Evolutionary conservation across 2,329 filamentous ascomycete genomes (phyloP), one percentile per base, ranked within the genome.

Genomic region (Podosphaera xanthii): DNA sequence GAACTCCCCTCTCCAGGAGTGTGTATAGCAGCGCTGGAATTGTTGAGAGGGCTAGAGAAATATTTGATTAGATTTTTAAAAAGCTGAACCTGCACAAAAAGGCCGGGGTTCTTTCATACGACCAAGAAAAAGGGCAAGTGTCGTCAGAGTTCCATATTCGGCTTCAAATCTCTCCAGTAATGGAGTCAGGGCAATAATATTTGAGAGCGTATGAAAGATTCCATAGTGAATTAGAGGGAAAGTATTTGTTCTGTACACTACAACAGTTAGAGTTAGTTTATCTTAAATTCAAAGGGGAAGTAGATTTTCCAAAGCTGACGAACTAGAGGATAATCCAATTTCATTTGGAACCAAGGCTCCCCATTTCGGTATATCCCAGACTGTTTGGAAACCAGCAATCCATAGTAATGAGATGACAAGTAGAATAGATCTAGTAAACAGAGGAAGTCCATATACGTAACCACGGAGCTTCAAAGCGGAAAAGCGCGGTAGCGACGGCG

Each of bases 221-320:
- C 84, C 85, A 52, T 81, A 71, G 69, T 98, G 92, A 61, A 96
- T 82, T 60, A 98, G 75, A 0, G 90, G 88, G 68, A 88, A 98
- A 0, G 91, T 94, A 69, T 95, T 96, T 42, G 94, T 77, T 62
- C 92, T 83, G 72, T 96, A 91, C 74, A 94, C 90, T 95, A 36
- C 12, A 64, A 58, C 58, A 52, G 49, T 33, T 42, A 46, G n/a
- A 38, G 57, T 60, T 58, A 61, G 60, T 55, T 9, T 35, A 10
- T 55, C 55, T 22, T 44, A 34, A 22, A 36, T 54, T 35, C 50
- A n/a, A 10, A 49, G 14, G 44, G 2, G 12, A 38, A 22, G 42
- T 38, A 30, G 12, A 7, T 40, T 4, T 2, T 59, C 36, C 36
- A 61, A 38, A 59, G 57, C 52, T 33, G 36, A 77, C 83, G 64